Base-by-base conservation (phyloP, 2,329 filamentous ascomycete genomes). In the Hypoxylon sp. region DNA sequence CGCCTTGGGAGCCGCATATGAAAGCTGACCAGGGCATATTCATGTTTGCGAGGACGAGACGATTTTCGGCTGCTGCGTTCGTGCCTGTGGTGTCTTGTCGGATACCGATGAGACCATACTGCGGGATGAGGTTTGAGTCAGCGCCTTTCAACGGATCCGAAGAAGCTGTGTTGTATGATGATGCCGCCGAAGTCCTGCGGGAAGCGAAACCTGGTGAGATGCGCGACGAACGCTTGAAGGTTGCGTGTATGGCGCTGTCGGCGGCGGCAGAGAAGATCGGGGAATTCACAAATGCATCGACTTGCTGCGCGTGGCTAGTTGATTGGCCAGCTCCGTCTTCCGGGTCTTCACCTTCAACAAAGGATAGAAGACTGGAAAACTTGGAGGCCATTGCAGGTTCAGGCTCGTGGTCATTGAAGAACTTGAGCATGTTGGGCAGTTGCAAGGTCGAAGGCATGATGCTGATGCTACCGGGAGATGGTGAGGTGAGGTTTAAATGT, bases 1-100 rank as follows among this genome's bases (percentile, higher is more conserved):
- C 81, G 1, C 84, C 84, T 64, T 87, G 83, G 1, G 81, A 81
- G 1, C 84, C 84, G 53, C 84, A 87, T n/a, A 88, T 81, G 67
- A 87, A 87, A 0, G 79, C 74, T 0, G 83, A 86, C 69, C 78
- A 83, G 0, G 84, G 84, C 0, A 77, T 74, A 26, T 83, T 80
- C 2, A 79, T 78, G 63, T 86, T 86, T 2, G 78, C 58, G 2
- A 80, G 71, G 2, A 82, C 33, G 6, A 70, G 63, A 2, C 52
- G 29, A 38, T 71, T 63, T 18, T 62, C 63, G 10, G 15, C 18
- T 3, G 48, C 15, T 15, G 20, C 7, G 13, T 23, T 13, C 3
- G 9, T 3, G 1, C 24, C n/a, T 3, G 2, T 26, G 3, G 15
- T 2, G 20, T 58, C 55, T 23, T 57, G 31, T 18, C 55, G 52